Conservation (phyloP, 352 stramenopile species). For the Halophytophthora polymorphica region DNA sequence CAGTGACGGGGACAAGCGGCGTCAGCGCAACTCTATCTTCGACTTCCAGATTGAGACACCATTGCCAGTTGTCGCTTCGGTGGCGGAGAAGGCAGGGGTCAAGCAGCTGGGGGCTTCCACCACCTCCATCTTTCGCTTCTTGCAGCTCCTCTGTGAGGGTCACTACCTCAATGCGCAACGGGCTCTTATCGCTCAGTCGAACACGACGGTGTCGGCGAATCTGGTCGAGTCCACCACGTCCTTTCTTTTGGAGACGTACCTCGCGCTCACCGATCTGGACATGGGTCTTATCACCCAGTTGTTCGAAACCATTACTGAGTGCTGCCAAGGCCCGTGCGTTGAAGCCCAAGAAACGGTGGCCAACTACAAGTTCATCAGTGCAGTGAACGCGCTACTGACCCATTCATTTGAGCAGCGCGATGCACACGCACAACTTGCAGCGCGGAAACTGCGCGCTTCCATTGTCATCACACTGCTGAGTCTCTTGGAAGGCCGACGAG, state of each 20-base stretch:
- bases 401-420: conserved; percentile 44
- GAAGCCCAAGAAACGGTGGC: conserved; percentile 72
- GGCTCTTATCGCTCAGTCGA: conserved; percentile 45
- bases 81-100: conserved; percentile 9
- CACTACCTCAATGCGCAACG: conserved; percentile 67
- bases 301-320: conserved; percentile 76
- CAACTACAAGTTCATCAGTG: conserved; percentile 76
- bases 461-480: conserved; percentile 65
- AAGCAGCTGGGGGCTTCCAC: conserved; percentile 23
- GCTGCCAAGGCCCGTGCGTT: conserved; percentile 70
- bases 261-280: conserved; percentile 44
- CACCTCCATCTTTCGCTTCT: conserved; percentile 63
- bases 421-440: conserved; percentile 7
- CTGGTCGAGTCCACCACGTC: conserved; percentile 64
- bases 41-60: conserved; percentile 8
- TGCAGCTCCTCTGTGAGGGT: conserved; percentile 70
- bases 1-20: conserved; percentile 9
- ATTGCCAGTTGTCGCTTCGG: conserved; percentile 1
- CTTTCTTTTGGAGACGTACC: conserved; percentile 64
- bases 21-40: conserved; percentile 19
- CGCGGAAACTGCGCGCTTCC: conserved; percentile 40
- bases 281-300: conserved; percentile 60
- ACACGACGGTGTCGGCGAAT: conserved; percentile 31
- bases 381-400: conserved; percentile 65
- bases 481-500: conserved; percentile 58